phyloP scores from a whole-genome alignment of 768 basidiomycete species.

The Podaxis sp. region DNA sequence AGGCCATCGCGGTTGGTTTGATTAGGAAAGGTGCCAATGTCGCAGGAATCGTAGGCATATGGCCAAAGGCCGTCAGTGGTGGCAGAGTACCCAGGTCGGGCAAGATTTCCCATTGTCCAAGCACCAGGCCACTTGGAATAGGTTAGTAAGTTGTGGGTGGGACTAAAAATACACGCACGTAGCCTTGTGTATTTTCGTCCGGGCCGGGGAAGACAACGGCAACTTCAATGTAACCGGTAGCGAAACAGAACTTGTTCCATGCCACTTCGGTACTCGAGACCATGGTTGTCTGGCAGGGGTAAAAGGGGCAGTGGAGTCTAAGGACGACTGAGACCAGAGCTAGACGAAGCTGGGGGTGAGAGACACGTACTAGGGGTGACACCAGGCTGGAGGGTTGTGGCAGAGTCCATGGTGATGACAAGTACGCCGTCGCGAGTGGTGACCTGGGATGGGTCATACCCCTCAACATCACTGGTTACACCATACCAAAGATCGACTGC shows the following conservation, averaged over 20 bases:
- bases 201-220: conserved; percentile 57
- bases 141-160: not conserved
- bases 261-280: conserved; percentile 62
- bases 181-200: conserved; percentile 46
- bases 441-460: conserved; percentile 70
- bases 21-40: conserved; percentile 76
- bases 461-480: conserved; percentile 67
- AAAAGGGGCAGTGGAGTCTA: conserved; percentile 46
- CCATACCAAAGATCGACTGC: conserved; percentile 74
- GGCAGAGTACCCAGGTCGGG: conserved; percentile 75
- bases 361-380: conserved; percentile 29
- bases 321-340: not conserved
- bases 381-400: conserved; percentile 25
- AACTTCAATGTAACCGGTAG: conserved; percentile 77
- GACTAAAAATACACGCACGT: conserved; percentile 31
- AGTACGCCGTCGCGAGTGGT: conserved; percentile 66
- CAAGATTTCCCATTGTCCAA: conserved; percentile 91
- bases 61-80: conserved; percentile 85
- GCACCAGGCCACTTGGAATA: conserved; percentile 70
- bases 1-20: conserved; percentile 53
- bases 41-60: conserved; percentile 72
- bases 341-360: not conserved
- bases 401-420: conserved; percentile 65
- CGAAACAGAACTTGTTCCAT: conserved; percentile 94
- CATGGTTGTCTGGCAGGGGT: conserved; percentile 48